Evolutionary conservation across 2,329 filamentous ascomycete genomes (phyloP), one percentile per base, ranked within the genome.

Genomic region (Phialophora verrucosa): DNA sequence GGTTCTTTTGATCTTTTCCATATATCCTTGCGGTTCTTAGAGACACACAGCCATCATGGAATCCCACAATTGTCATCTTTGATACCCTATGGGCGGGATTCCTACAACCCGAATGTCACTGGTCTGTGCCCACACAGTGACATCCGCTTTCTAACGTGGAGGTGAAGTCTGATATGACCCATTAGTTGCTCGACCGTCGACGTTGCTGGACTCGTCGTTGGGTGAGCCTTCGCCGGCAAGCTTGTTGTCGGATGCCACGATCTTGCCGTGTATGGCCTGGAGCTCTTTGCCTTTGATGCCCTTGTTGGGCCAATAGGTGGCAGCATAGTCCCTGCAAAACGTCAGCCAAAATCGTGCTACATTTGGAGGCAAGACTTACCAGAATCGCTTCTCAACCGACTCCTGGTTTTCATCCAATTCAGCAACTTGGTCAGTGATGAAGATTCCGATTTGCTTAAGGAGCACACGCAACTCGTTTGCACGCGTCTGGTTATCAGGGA

Each of bases 221-320:
- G 71, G 71, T n/a, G 71, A 73, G 29, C 64, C 71, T 49, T 72
- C 69, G 25, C 69, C 72, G 23, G 71, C 69, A 55, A 71, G 67
- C 38, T 70, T 70, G 47, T 73, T 72, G 51, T 74, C 72, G 1
- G 70, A 70, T 25, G 69, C 70, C 38, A 73, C 69, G 31, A 74
- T 74, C 63, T 74, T 74, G 55, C 55, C 65, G 38, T 73, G 69
- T 32, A 74, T 72, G 49, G 31, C 67, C 32, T 73, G 69, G 25
- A 74, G 64, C 57, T 74, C 72, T 25, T 63, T 59, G 25, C 69
- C 71, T 59, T 69, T 64, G 55, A 73, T 73, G 53, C 80, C 79
- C 70, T 80, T 80, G 71, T 82, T 81, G 17, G 80, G 79, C 80
- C 81, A 83, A 68, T 82, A 81, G 27, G 78, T 77, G 20, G 78